These are phyloP conservation scores for Afroboletus lepidellus DNA, from an alignment of 1,284 basidiomycete species.

Conservation along the genomic window DNA sequence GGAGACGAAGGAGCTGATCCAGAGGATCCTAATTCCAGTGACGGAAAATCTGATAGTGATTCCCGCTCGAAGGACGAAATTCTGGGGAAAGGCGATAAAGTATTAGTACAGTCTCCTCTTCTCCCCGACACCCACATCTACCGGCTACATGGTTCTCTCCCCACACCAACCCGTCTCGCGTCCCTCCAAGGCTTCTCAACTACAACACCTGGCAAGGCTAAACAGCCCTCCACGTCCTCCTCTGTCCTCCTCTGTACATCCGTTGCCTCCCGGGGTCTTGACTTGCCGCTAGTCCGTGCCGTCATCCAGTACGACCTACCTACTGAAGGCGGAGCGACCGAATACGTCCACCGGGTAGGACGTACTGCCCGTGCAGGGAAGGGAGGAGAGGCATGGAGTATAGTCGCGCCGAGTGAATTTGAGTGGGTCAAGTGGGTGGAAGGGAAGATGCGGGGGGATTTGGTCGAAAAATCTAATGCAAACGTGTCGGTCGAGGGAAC, in stretches of 20 bases:
- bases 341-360: constrained; percentile 97
- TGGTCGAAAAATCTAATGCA: constrained; percentile 31
- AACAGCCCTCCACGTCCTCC: constrained; percentile 36
- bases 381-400: constrained; percentile 93
- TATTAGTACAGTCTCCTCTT: constrained; percentile 68
- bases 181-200: constrained; percentile 82
- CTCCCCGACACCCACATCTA: constrained; percentile 83
- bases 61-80: constrained; percentile 23
- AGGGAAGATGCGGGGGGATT: constrained; percentile 65
- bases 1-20: constrained; percentile 39
- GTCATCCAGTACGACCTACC: constrained; percentile 97
- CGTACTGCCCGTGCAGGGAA: constrained; percentile 94
- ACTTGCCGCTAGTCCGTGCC: constrained; percentile 90
- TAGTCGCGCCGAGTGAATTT: constrained; percentile 83
- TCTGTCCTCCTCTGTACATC: constrained; percentile 93
- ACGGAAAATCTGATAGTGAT: constrained; percentile 32
- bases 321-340: constrained; percentile 94
- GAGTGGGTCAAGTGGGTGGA: constrained; percentile 91
- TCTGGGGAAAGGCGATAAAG: constrained; percentile 36
- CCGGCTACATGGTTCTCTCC: constrained; percentile 93
- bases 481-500: constrained; percentile 58
- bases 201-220: constrained; percentile 37
- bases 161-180: constrained; percentile 77
- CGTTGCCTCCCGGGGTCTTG: constrained; percentile 96
- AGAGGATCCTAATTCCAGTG: constrained; percentile 30